Evolutionary conservation across 805 yeast genomes (phyloP), one percentile per base, ranked within the genome.

Genomic region (Hanseniaspora lachancei): DNA sequence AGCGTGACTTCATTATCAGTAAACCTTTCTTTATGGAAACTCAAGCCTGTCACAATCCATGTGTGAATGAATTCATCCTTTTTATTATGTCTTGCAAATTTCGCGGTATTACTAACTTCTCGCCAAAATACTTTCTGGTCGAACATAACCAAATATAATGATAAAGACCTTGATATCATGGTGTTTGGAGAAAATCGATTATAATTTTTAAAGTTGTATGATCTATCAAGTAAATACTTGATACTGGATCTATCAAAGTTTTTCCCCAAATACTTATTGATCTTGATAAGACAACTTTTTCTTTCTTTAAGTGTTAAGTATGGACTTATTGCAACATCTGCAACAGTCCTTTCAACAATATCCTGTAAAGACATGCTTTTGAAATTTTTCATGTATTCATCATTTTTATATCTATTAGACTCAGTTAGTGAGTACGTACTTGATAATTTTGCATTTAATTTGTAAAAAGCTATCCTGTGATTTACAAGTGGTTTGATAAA

Each of bases 341-440:
- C 5, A 23, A 23, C 10, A 23, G 44, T 41, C 5, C 21, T 21
- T 38, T 71, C 56, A 27, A 67, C 65, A 35, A 79, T 74, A 62
- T 81, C 84, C 23, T 71, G 67, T 42, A 73, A 65, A 7, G 65
- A 63, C 55, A 81, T 62, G 1, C 82, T 81, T 4, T 84, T 83
- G 55, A 77, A 76, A 58, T 75, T 71, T 2, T 81, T 73, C 15
- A 15, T 3, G 24, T 9, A 5, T 5, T 41, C 29, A 41, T 41
- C 13, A 5, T 40, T 15, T 10, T 21, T 40, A 10, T 32, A 13
- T 6, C 5, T 12, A 32, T 4, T 32, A 12, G 15, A 32, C 3
- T 10, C 3, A 32, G 8, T 32, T 32, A 15, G 15, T 32, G 35
- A 32, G 5, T 12, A 15, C 12, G 35, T 32, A 32, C 35, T 32